Evolutionary conservation across 148 eudicot genomes (phyloP), one percentile per base, ranked within the genome.

Genomic region (Heliamphora exappendiculata): DNA sequence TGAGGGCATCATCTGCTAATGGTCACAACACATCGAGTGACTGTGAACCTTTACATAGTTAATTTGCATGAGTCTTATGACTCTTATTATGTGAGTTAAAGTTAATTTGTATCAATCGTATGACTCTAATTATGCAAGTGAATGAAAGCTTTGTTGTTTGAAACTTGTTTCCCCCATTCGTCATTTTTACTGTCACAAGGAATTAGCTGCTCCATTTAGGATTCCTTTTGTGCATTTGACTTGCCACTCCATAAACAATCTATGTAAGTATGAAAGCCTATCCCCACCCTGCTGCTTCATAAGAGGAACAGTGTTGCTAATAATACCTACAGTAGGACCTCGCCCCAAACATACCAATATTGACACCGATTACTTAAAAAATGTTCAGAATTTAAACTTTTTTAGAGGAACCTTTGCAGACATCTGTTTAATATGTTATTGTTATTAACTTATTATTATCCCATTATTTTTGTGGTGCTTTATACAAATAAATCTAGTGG

Each of bases 211-310:
- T 45, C 54, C 57, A 12, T 47, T 69, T 24, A 64, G 24, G 9
- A 36, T 7, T 29, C 22, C 19, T 22, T 64, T 2, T 34, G 26
- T 36, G 28, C 12, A 47, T 47, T 47, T 47, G 9, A 7, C 0
- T 14, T 47, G 9, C 9, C 50, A n/a, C n/a, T 59, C 33, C 10
- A 64, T 64, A 1, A 34, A 2, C 44, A 19, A 41, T 28, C n/a
- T 62, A 31, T 64, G n/a, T 42, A 64, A 64, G 24, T 64, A 36
- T 36, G n/a, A n/a, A 37, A n/a, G 70, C 70, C 70, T 66, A 36
- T 66, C 9, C 3, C 68, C 68, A 8, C 49, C 20, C 47, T 66
- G 49, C 70, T 66, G 47, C 29, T 5, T n/a, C 49, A 12, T 16
- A 20, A 19, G 4, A 14, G 1, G 70, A 39, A 39, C 14, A 39